phyloP scores from a whole-genome alignment of 306 rosid species.

The Casuarina cunninghamiana region DNA sequence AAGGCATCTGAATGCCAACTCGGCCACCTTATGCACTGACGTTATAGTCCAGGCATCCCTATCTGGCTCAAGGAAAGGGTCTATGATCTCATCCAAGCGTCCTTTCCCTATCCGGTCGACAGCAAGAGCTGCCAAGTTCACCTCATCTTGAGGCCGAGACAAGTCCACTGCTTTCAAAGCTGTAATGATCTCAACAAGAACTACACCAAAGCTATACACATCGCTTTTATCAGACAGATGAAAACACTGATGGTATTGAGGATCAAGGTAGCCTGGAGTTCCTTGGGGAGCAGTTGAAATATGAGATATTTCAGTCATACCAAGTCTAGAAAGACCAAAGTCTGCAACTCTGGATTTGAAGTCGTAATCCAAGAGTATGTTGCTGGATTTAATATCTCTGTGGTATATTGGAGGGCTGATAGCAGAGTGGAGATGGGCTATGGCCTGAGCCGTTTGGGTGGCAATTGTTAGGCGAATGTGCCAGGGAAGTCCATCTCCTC shows the following conservation, averaged over 20 bases:
- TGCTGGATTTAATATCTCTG: conserved; percentile 88
- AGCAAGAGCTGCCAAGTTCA: conserved; percentile 73
- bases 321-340: conserved; percentile 92
- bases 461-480: conserved; percentile 66
- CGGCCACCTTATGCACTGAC: conserved; percentile 70
- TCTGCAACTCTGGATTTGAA: conserved; percentile 84
- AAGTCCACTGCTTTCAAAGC: conserved; percentile 85
- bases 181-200: conserved; percentile 80
- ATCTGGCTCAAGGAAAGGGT: conserved; percentile 46
- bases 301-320: conserved; percentile 73
- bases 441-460: conserved; percentile 85
- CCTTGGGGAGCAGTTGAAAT: conserved; percentile 97
- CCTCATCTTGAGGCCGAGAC: conserved; percentile 69
- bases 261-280: conserved; percentile 94
- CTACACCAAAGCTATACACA: conserved; percentile 92
- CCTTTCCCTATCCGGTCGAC: conserved; percentile 70
- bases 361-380: conserved; percentile 68
- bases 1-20: conserved; percentile 86
- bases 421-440: conserved; percentile 79
- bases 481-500: conserved; percentile 86
- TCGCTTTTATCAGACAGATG: conserved; percentile 95
- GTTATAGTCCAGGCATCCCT: conserved; percentile 50
- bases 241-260: conserved; percentile 90
- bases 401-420: conserved; percentile 80
- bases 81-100: conserved; percentile 63